Base-by-base conservation (phyloP, 345 rosid genomes). In the Aquilaria malaccensis region DNA sequence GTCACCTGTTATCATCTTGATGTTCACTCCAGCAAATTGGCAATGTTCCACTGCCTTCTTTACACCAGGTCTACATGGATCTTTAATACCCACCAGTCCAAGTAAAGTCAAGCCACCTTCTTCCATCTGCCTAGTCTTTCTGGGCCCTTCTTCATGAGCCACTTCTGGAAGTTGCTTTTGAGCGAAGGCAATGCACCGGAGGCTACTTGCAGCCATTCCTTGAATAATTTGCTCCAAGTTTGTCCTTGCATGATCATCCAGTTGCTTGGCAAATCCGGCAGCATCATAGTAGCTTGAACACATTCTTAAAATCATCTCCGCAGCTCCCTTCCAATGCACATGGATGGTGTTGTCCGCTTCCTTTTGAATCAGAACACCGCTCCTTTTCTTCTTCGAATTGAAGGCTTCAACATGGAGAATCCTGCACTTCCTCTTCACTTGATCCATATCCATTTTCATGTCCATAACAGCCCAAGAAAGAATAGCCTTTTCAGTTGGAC, bases 1-100 rank as follows among this genome's bases (percentile, higher is more conserved):
- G 52, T 86, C 97, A 0, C 97, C 94, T 0, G 96, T 91, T 59
- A 91, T 77, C 91, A 91, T 88, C 52, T 81, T 88, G 77, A 91
- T 65, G 65, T 31, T 74, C 5, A 88, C 94, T 33, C 96, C 98
- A 0, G 96, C 94, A 49, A 37, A 32, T 60, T 79, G 83, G 60
- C 91, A 91, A 52, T 76, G 80, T 61, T 76, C 73, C 4, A 91
- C 95, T 0, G 90, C 96, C 50, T 67, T 59, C 63, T 76, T 80
- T 29, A 72, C 94, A 9, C 91, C 92, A 0, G 82, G 83, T 33
- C 92, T 75, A 43, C 86, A 84, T 1, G 91, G 95, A 46, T 86
- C 95, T 70, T 88, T 81, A 22, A 92, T 79, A 2, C 96, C 96
- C 1, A 89, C 78, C 6, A 92, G 33, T 22, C 91, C 95, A n/a